A percentile compares a stretch with the other conserved stretches of the same genome.
Evolutionary conservation across 2,329 filamentous ascomycete species (phyloP).

Genomic region (Pseudogymnoascus sp.): DNA sequence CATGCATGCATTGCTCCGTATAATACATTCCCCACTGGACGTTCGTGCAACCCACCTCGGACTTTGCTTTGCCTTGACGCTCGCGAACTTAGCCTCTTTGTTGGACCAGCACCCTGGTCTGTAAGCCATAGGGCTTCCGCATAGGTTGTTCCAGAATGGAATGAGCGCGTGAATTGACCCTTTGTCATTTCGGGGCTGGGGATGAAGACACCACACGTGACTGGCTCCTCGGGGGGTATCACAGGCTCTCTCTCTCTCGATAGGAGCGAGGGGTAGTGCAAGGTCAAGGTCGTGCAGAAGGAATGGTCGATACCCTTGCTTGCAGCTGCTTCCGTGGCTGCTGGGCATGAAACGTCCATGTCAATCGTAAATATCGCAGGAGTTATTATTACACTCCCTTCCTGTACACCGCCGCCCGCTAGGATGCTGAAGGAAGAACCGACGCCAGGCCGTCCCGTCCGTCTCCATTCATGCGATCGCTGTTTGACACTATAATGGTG

Average conservation of each 20-base stretch:
- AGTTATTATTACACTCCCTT: not conserved
- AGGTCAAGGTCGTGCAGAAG: not conserved
- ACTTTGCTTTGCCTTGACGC: not conserved
- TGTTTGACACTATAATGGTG: constrained; percentile 1
- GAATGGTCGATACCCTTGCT: constrained; percentile 1
- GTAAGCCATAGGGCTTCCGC: not conserved
- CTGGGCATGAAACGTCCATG: constrained; percentile 1
- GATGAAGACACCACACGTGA: not conserved
- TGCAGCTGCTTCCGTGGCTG: not conserved
- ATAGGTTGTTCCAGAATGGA: not conserved
- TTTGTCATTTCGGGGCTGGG: not conserved
- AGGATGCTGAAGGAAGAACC: constrained; percentile 5
- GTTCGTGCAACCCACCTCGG: not conserved
- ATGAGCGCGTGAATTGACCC: not conserved
- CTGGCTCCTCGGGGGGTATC: not conserved
- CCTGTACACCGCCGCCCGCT: not conserved
- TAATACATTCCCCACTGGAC: not conserved
- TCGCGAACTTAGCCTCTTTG: not conserved
- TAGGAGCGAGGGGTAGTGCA: not conserved
- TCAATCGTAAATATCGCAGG: not conserved
- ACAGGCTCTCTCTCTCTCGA: not conserved
- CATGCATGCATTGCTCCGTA: constrained; percentile 2
- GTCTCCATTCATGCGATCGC: not conserved
- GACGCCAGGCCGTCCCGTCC: constrained; percentile 1
- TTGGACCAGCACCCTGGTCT: not conserved